Evolutionary conservation across 2,329 filamentous ascomycete species (phyloP).

Genomic region (Monascus ruber): DNA sequence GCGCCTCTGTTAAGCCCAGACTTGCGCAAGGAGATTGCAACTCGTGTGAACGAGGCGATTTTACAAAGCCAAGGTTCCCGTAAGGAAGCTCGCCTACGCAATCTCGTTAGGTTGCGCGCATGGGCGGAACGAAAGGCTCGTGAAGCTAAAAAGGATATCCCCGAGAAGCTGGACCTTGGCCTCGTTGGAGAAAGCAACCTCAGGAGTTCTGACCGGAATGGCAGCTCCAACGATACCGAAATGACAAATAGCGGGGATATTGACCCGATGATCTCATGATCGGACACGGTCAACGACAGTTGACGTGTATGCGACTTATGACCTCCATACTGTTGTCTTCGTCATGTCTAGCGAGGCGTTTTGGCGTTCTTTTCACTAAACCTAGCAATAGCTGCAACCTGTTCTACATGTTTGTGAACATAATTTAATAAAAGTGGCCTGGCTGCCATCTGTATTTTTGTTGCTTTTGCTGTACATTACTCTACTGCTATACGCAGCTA

Average conservation of each 20-base stretch:
- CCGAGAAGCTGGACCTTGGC: slow-evolving; percentile 34
- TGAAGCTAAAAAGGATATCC: slow-evolving; percentile 35
- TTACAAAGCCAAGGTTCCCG: slow-evolving; percentile 59
- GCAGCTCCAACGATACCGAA: slow-evolving; percentile 25
- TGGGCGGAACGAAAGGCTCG: slow-evolving; percentile 63
- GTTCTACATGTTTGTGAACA: too few species aligned
- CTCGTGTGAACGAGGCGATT: slow-evolving; percentile 80
- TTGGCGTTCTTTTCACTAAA: slow-evolving; percentile 1
- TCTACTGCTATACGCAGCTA: too few species aligned
- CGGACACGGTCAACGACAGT: too few species aligned
- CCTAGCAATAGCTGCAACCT: too few species aligned
- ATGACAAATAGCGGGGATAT: slow-evolving; percentile 32
- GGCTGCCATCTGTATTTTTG: too few species aligned
- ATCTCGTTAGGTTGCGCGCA: slow-evolving; percentile 67
- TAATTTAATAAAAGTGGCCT: too few species aligned
- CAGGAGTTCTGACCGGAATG: slow-evolving; percentile 17
- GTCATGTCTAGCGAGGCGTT: slow-evolving; percentile 8
- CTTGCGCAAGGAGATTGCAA: slow-evolving; percentile 72
- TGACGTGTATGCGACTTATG: too few species aligned
- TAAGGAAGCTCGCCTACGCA: slow-evolving; percentile 69
- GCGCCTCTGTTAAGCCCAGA: slow-evolving; percentile 66
- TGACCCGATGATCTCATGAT: slow-evolving; percentile 31
- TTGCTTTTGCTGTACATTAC: too few species aligned
- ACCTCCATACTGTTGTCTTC: background rate
- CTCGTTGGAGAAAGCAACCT: slow-evolving; percentile 23